Base-by-base conservation (phyloP, 305 asterid genomes). In the Fraxinus albicans region DNA sequence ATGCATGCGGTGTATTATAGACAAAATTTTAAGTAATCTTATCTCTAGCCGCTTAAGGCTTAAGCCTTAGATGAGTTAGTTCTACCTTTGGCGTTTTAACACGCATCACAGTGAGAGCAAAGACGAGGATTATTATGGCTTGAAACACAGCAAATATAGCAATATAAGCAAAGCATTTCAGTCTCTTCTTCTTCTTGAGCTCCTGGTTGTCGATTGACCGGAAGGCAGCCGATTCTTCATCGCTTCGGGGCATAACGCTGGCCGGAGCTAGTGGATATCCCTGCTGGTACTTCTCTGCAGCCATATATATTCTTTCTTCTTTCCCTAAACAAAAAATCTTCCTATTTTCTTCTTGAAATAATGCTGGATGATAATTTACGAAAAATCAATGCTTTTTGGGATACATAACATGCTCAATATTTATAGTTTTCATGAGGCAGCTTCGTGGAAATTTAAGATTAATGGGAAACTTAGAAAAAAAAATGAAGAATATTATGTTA, bases 191-290 rank as follows among this genome's bases (percentile, higher is more conserved):
- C 87, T 79, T 89, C 79, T 67, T 81, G 53, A 33, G 44, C 31
- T 79, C 80, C 6, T 84, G 77, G 76, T 3, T 7, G 40, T 70
- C 38, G 76, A 31, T 70, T 3, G 85, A 76, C 58, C 17, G 86
- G 80, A 78, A 65, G 77, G 78, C 81, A 25, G 86, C 83, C 40
- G 83, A 76, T 80, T 88, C 91, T 73, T 81, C 87, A 60, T 91
- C 90, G 73, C 93, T 89, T 82, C 92, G 79, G 1, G 91, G 91
- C 76, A 86, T 69, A 2, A 60, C 13, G 4, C 80, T 70, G 40
- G 93, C 50, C 34, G 93, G 89, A 6, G 94, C 91, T 1, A 89
- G 80, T 0, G 92, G 93, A 80, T 87, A 83, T 9, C 87, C 89
- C 13, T 83, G 86, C 3, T 74, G 86, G 21, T 85, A 50, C 73